phyloP scores from a whole-genome alignment of 768 basidiomycete genomes.

The Naganishia antarctica region DNA sequence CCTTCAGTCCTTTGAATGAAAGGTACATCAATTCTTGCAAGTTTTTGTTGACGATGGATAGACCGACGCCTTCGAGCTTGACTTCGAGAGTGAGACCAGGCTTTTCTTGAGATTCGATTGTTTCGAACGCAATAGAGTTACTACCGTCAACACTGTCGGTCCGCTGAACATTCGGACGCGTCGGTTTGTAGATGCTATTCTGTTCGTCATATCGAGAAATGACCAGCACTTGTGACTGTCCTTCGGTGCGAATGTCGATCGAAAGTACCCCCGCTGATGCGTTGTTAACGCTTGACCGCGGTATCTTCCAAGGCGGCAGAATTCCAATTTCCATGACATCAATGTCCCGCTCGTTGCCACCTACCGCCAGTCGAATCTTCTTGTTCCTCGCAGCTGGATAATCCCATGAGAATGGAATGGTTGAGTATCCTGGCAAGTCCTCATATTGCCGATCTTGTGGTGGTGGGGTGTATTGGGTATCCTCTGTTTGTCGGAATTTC shows the following conservation, averaged over 20 bases:
- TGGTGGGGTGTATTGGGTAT: constrained; percentile 53
- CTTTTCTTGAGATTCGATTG: constrained; percentile 66
- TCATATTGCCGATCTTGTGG: constrained; percentile 38
- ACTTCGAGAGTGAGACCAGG: constrained; percentile 65
- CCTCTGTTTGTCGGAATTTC: constrained; percentile 64
- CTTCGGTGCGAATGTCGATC: constrained; percentile 86
- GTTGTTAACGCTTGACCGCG: constrained; percentile 27
- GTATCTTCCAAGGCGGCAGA: constrained; percentile 79
- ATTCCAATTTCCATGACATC: constrained; percentile 96
- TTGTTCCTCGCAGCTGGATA: constrained; percentile 78
- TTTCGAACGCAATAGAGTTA: constrained; percentile 70
- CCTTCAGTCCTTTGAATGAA: constrained; percentile 68
- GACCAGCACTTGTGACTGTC: constrained; percentile 72
- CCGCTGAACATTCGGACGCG: constrained; percentile 53
- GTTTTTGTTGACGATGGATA: constrained; percentile 82
- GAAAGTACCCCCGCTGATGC: constrained; percentile 63
- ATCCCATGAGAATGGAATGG: constrained; percentile 83
- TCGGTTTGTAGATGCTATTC: constrained; percentile 79
- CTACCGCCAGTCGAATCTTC: constrained; percentile 63
- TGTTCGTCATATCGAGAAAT: constrained; percentile 83
- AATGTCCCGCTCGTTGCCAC: constrained; percentile 61
- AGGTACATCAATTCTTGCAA: constrained; percentile 86
- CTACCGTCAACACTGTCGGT: constrained; percentile 64
- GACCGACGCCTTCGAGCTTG: constrained; percentile 81
- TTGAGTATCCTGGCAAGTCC: constrained; percentile 39